phyloP scores from a whole-genome alignment of 306 rosid genomes.

The Cucumis sativus region DNA sequence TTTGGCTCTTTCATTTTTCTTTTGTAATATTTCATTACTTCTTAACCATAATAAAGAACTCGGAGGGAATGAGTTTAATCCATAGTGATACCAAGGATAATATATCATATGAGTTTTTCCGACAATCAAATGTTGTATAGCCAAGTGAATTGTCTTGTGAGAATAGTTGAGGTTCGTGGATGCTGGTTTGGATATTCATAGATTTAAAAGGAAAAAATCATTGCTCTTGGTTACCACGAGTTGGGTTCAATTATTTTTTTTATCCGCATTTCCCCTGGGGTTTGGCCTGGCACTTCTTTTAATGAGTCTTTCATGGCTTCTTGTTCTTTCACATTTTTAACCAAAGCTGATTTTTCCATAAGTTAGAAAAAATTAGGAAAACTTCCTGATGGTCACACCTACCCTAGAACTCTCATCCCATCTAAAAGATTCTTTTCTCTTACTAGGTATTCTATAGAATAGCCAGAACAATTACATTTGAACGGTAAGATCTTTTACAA shows the following conservation, averaged over 20 bases:
- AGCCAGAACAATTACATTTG: not conserved
- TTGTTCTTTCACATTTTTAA: not conserved
- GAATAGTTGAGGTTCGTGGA: too few species aligned
- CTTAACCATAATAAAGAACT: too few species aligned
- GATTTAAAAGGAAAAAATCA: too few species aligned
- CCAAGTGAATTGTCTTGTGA: too few species aligned
- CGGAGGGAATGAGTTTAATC: too few species aligned
- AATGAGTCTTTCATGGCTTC: not conserved
- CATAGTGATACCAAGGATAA: too few species aligned
- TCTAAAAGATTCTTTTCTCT: not conserved
- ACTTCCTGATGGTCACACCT: not conserved
- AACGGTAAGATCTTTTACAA: not conserved
- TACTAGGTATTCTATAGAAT: not conserved
- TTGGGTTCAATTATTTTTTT: not conserved
- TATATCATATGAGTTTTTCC: too few species aligned
- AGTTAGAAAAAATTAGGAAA: not conserved
- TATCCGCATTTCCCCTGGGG: not conserved
- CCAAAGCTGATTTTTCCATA: not conserved
- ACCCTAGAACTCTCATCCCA: not conserved
- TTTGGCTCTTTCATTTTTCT: not conserved
- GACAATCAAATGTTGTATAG: too few species aligned
- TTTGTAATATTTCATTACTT: not conserved
- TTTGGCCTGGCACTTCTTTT: not conserved
- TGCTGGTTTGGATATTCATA: too few species aligned
- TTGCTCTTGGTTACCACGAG: not conserved